Conservation (phyloP, 2,329 filamentous ascomycete species). For the Botrytis pseudocinerea region DNA sequence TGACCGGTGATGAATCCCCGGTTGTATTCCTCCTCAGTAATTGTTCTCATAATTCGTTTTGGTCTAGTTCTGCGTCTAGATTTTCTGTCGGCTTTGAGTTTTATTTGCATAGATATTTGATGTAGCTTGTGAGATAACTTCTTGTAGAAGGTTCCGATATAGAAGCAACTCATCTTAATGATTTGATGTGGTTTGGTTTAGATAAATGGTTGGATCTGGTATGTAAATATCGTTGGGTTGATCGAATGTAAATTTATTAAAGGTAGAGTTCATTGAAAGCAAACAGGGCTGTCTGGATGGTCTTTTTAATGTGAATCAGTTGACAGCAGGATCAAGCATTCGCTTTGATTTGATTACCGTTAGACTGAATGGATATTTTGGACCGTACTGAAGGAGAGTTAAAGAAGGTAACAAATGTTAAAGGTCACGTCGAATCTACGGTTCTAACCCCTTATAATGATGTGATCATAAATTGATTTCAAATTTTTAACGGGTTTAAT, state of each 20-base stretch:
- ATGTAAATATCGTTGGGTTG: background rate
- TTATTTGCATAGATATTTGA: background rate
- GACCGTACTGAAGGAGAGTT: background rate
- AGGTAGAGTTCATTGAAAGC: no score
- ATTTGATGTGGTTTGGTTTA: rapidly evolving
- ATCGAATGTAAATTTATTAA: background rate
- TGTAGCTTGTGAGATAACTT: background rate
- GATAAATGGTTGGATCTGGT: background rate
- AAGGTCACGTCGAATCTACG: background rate
- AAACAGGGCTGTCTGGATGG: background rate
- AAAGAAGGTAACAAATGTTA: background rate
- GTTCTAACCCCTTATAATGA: background rate
- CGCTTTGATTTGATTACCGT: background rate
- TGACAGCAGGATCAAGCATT: rapidly evolving
- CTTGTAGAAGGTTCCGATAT: background rate
- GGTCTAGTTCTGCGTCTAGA: background rate
- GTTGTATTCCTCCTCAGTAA: background rate
- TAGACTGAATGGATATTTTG: background rate
- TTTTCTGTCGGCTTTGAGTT: background rate
- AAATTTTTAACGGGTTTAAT: background rate
- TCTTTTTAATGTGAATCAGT: background rate
- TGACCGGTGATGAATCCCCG: background rate
- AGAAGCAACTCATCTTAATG: background rate
- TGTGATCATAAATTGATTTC: background rate
- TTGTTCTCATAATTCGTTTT: background rate